Conservation (phyloP, 2,329 filamentous ascomycete species). For the Aureobasidium sp. region DNA sequence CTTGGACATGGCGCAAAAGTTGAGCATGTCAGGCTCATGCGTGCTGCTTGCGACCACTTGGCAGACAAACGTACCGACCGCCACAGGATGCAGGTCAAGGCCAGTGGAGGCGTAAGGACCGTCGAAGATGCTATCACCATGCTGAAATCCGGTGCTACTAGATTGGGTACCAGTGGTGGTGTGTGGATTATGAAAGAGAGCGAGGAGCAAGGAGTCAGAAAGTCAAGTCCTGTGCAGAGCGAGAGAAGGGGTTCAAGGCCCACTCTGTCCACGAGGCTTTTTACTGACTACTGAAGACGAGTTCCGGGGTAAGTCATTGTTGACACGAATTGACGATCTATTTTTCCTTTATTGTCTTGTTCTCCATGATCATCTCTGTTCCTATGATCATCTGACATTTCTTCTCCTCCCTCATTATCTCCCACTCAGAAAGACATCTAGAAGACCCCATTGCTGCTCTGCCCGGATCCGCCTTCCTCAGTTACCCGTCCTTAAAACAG, state of each 20-base stretch:
- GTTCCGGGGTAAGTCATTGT: background rate
- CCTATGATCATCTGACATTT: background rate
- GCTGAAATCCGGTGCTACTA: conserved; percentile 50
- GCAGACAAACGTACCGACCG: conserved; percentile 7
- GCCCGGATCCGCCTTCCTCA: no score
- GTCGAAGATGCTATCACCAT: conserved; percentile 46
- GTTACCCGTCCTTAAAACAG: no score
- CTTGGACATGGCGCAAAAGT: conserved; percentile 47
- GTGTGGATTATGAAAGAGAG: conserved; percentile 49
- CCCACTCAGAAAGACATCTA: background rate
- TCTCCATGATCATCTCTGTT: background rate
- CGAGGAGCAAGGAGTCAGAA: conserved; percentile 21
- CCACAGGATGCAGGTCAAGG: conserved; percentile 48
- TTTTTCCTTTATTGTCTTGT: background rate
- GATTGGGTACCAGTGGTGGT: conserved; percentile 51
- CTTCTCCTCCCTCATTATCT: background rate
- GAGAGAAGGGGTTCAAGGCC: conserved; percentile 6
- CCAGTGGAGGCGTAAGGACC: conserved; percentile 50
- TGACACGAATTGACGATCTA: background rate
- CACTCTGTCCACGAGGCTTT: conserved; percentile 6
- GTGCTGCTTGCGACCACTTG: conserved; percentile 40
- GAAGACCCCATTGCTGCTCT: no score
- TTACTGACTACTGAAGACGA: conserved; percentile 12
- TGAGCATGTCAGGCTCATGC: conserved; percentile 50
- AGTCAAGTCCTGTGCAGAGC: conserved; percentile 6